Evolutionary conservation across 2,329 filamentous ascomycete genomes (phyloP).

Genomic region (Lachnellula occidentalis): DNA sequence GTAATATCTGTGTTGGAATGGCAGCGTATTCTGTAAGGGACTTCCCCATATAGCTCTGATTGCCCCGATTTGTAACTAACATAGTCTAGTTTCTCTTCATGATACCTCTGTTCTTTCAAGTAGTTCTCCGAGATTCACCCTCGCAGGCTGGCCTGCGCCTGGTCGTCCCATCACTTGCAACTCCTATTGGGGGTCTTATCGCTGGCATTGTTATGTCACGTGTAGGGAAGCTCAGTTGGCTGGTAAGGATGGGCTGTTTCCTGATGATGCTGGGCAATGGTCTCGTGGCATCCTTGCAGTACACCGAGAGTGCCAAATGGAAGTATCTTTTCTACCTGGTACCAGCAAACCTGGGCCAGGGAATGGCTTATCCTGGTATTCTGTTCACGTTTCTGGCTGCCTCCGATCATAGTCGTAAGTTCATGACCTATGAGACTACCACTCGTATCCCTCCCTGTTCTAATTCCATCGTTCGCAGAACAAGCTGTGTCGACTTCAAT

Average conservation of each 20-base stretch:
- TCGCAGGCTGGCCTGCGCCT: slow-evolving; percentile 60
- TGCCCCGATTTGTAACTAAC: background rate
- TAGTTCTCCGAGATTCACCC: slow-evolving; percentile 57
- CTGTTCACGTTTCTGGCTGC: slow-evolving; percentile 58
- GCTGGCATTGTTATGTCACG: slow-evolving; percentile 55
- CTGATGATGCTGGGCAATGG: slow-evolving; percentile 50
- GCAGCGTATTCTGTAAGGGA: slow-evolving; percentile 49
- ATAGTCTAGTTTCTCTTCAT: slow-evolving; percentile 56
- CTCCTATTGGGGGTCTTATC: slow-evolving; percentile 50
- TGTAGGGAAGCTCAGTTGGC: slow-evolving; percentile 45
- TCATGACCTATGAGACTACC: too few species aligned
- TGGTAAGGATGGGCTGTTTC: slow-evolving; percentile 46
- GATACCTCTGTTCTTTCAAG: slow-evolving; percentile 65
- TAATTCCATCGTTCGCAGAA: slow-evolving; percentile 35
- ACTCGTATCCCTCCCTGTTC: background rate
- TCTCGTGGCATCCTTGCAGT: slow-evolving; percentile 44
- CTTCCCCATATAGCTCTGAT: slow-evolving; percentile 1
- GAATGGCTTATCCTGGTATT: slow-evolving; percentile 52
- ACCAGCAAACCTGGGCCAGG: slow-evolving; percentile 53
- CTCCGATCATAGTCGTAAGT: slow-evolving; percentile 54
- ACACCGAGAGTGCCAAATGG: slow-evolving; percentile 43
- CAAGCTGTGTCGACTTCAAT: slow-evolving; percentile 59
- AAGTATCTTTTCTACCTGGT: slow-evolving; percentile 53
- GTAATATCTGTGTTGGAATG: slow-evolving; percentile 56
- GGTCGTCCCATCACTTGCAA: slow-evolving; percentile 56